A percentile compares a stretch with the other conserved stretches of the same genome.
Conservation (phyloP, 2,329 filamentous ascomycete genomes). For the Fusarium sp. region DNA sequence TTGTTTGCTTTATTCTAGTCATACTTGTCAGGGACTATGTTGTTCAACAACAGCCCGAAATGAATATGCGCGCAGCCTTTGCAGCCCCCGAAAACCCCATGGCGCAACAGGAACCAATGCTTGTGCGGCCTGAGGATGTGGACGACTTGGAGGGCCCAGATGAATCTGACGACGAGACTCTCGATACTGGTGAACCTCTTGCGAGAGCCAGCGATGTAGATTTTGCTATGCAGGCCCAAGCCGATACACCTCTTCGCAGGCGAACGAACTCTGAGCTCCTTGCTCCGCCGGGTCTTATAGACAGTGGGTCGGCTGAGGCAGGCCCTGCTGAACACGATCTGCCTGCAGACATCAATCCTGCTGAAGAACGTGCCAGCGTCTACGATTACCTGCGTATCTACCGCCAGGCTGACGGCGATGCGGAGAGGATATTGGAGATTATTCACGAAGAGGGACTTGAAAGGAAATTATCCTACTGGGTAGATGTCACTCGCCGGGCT, state of each 20-base stretch:
- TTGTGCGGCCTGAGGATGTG: constrained; percentile 42
- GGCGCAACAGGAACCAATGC: constrained; percentile 42
- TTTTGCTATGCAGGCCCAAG: constrained; percentile 22
- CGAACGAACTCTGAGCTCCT: constrained; percentile 30
- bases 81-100: constrained; percentile 58
- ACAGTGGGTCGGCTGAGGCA: constrained; percentile 12
- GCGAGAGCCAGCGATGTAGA: constrained; percentile 27
- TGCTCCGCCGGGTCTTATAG: constrained; percentile 21
- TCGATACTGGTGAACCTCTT: constrained; percentile 46
- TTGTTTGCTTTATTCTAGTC: constrained; percentile 94
- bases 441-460: constrained; percentile 71
- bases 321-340: constrained; percentile 14
- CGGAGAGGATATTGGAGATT: constrained; percentile 69
- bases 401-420: constrained; percentile 70
- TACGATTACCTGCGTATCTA: constrained; percentile 65
- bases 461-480: constrained; percentile 70
- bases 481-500: constrained; percentile 62
- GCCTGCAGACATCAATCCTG: constrained; percentile 3
- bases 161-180: constrained; percentile 51
- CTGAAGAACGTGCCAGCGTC: constrained; percentile 45
- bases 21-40: constrained; percentile 98
- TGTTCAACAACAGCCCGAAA: constrained; percentile 94
- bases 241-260: constrained; percentile 26
- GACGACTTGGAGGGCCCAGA: constrained; percentile 41
- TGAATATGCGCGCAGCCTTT: constrained; percentile 81